phyloP scores from a whole-genome alignment of 2,329 filamentous ascomycete genomes.

The Pyricularia grisea region DNA sequence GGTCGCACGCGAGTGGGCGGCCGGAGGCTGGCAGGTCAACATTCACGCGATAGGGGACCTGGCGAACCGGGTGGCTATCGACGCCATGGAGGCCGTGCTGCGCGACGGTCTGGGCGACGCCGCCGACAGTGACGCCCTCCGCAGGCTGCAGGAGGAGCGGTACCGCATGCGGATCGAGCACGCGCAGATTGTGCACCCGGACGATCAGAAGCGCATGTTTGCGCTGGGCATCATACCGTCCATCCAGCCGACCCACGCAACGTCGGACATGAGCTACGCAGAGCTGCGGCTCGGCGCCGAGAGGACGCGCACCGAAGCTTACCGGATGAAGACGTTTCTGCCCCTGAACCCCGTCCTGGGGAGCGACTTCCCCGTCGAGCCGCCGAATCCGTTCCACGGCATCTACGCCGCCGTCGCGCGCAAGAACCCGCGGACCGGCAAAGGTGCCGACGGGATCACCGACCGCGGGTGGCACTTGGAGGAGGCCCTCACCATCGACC shows the following conservation, averaged over 20 bases:
- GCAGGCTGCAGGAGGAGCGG: slow-evolving; percentile 8
- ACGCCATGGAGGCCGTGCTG: slow-evolving; percentile 51
- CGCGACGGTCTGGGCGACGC: slow-evolving; percentile 20
- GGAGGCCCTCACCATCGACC: slow-evolving; percentile 46
- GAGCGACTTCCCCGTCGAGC: slow-evolving; percentile 65
- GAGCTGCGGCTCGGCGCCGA: slow-evolving; percentile 46
- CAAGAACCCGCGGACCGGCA: slow-evolving; percentile 46
- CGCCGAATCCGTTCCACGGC: slow-evolving; percentile 56
- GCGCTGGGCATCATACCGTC: slow-evolving; percentile 54
- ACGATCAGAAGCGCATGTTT: slow-evolving; percentile 51
- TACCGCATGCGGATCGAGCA: slow-evolving; percentile 57
- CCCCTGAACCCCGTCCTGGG: slow-evolving; percentile 45
- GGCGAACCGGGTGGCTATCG: slow-evolving; percentile 55
- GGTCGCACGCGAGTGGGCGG: slow-evolving; percentile 48
- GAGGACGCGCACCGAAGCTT: slow-evolving; percentile 47
- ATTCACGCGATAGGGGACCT: slow-evolving; percentile 66
- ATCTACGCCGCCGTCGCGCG: slow-evolving; percentile 60
- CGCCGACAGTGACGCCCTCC: neutral
- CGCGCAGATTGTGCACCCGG: slow-evolving; percentile 58
- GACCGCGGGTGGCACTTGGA: slow-evolving; percentile 48
- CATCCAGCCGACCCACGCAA: slow-evolving; percentile 64
- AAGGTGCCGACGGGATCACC: slow-evolving; percentile 31
- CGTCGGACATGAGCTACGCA: slow-evolving; percentile 62
- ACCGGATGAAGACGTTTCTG: slow-evolving; percentile 56
- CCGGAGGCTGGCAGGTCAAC: slow-evolving; percentile 56